phyloP scores from a whole-genome alignment of 1,284 basidiomycete genomes.

The Rhodotorula mucilaginosa region DNA sequence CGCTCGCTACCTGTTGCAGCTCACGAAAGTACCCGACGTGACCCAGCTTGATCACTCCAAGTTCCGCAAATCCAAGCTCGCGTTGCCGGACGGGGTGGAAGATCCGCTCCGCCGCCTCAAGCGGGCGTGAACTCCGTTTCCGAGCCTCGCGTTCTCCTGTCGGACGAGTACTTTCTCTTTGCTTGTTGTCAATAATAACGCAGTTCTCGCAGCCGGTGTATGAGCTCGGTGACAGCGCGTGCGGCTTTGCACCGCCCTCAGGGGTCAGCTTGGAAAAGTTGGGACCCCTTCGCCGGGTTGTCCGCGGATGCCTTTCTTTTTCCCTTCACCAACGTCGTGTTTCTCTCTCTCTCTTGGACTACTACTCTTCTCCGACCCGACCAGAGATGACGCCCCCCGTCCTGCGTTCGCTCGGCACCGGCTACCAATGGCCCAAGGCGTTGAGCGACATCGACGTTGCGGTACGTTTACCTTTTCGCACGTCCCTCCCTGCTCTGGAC shows the following conservation, averaged over 20 bases:
- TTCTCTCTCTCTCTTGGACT: not conserved
- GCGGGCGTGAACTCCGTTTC: not conserved
- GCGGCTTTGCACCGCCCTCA: too few species aligned
- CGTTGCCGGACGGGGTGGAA: constrained; percentile 13
- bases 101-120: constrained; percentile 26
- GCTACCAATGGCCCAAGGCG: not conserved
- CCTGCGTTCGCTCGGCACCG: not conserved
- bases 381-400: not conserved
- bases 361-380: too few species aligned
- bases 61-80: constrained; percentile 26
- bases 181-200: not conserved
- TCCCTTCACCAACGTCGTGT: not conserved
- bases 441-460: too few species aligned
- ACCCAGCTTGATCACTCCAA: constrained; percentile 27
- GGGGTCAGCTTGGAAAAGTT: too few species aligned
- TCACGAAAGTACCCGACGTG: constrained; percentile 20
- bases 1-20: constrained; percentile 37
- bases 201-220: too few species aligned
- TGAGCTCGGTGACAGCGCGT: too few species aligned
- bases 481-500: too few species aligned
- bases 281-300: not conserved
- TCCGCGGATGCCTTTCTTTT: not conserved
- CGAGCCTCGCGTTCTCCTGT: not conserved
- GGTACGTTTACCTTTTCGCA: not conserved
- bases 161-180: not conserved